Conservation (phyloP, 2,329 filamentous ascomycete genomes). For the Ophiostoma piceae region DNA sequence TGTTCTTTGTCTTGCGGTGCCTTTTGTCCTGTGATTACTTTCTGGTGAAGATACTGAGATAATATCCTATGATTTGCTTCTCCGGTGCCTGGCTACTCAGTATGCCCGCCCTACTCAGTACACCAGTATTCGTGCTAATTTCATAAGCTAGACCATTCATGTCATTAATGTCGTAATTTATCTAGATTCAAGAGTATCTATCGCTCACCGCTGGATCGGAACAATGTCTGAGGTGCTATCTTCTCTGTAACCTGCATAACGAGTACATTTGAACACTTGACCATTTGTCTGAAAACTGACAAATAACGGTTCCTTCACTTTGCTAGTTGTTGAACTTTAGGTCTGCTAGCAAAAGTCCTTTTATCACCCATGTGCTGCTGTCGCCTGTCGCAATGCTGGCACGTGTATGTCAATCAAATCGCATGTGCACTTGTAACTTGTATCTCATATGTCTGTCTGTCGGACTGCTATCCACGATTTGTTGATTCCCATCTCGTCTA, state of each 20-base stretch:
- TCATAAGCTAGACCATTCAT: not conserved
- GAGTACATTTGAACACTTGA: not conserved
- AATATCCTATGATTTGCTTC: not conserved
- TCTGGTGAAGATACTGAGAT: not conserved
- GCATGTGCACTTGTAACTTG: not conserved
- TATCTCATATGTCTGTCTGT: not conserved
- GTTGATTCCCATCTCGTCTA: not conserved
- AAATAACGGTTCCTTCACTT: not conserved
- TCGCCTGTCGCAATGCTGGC: not conserved
- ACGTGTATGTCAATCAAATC: not conserved
- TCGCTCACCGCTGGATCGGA: constrained; percentile 14
- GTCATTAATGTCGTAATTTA: not conserved
- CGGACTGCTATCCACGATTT: not conserved
- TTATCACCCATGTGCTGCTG: constrained; percentile 1
- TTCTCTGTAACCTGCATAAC: not conserved
- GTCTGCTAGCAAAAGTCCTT: no score
- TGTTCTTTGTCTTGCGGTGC: not conserved
- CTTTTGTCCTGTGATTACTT: not conserved
- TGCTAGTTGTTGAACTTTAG: no score
- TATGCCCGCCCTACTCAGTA: not conserved
- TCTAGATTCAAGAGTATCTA: not conserved
- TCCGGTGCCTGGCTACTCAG: constrained; percentile 5
- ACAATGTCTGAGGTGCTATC: not conserved
- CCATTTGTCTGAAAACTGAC: constrained; percentile 1
- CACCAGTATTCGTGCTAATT: not conserved